phyloP scores from a whole-genome alignment of 345 rosid species.

The Turnera subulata region DNA sequence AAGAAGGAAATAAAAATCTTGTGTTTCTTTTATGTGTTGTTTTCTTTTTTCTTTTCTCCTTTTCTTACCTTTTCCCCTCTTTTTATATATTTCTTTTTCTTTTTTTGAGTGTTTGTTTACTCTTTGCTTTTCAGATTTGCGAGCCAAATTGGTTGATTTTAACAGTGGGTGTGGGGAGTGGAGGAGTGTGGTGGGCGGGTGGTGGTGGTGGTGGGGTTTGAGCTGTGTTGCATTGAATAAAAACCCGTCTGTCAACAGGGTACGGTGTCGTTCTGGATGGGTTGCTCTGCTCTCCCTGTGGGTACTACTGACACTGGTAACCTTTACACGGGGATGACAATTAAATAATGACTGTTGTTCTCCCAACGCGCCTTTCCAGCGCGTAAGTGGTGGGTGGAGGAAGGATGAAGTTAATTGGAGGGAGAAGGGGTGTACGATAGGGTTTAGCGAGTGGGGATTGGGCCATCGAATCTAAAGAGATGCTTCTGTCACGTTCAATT shows the following conservation, averaged over 20 bases:
- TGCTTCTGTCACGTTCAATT: conserved; percentile 34
- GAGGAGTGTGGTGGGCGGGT: too few species aligned
- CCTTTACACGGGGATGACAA: too few species aligned
- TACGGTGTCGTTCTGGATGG: conserved; percentile 36
- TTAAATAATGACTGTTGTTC: background rate
- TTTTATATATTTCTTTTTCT: background rate
- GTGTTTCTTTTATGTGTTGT: too few species aligned
- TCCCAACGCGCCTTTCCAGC: conserved; percentile 14
- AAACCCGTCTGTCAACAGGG: background rate
- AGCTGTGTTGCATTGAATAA: too few species aligned
- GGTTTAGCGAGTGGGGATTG: conserved; percentile 17
- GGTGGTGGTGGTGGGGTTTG: too few species aligned
- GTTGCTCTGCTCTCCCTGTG: too few species aligned
- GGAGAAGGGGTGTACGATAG: too few species aligned
- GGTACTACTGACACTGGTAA: conserved; percentile 31
- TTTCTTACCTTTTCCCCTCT: background rate
- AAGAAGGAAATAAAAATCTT: background rate
- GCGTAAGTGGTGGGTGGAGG: conserved; percentile 16
- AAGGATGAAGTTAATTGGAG: background rate
- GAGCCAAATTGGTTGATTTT: conserved; percentile 15
- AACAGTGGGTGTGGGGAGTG: conserved; percentile 24
- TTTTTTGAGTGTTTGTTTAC: background rate
- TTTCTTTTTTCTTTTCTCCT: background rate
- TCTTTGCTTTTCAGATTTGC: conserved; percentile 9
- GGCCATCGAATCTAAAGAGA: conserved; percentile 27